These are phyloP conservation scores for Naumovozyma baii DNA, from an alignment of 805 yeast species.

Conservation along the genomic window DNA sequence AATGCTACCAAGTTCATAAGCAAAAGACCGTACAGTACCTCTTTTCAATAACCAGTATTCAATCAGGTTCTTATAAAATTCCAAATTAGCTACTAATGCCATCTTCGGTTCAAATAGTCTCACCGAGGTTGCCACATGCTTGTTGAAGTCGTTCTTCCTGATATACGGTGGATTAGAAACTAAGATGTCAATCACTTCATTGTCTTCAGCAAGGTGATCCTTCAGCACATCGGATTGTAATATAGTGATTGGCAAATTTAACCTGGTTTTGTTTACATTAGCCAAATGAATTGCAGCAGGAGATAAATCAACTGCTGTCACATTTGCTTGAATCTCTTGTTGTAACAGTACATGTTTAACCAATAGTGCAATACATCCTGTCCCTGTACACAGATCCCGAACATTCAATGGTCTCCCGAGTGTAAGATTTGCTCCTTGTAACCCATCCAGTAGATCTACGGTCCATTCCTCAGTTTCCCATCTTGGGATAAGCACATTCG, in stretches of 20 bases:
- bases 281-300: constrained; percentile 44
- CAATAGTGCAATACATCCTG: constrained; percentile 73
- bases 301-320: constrained; percentile 51
- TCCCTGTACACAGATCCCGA: constrained; percentile 75
- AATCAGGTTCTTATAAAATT: constrained; percentile 55
- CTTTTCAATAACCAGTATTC: constrained; percentile 33
- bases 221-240: not conserved
- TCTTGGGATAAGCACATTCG: constrained; percentile 75
- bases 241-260: not conserved
- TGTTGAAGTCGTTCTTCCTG: constrained; percentile 16
- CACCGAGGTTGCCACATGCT: constrained; percentile 57
- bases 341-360: constrained; percentile 29
- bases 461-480: constrained; percentile 96
- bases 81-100: constrained; percentile 73
- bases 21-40: constrained; percentile 39
- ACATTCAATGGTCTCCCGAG: constrained; percentile 20
- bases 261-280: constrained; percentile 1
- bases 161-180: constrained; percentile 92
- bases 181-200: constrained; percentile 38
- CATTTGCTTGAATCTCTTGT: constrained; percentile 8
- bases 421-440: not conserved
- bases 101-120: constrained; percentile 58
- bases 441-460: constrained; percentile 28
- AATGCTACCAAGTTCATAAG: constrained; percentile 66
- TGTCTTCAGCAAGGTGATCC: not conserved